These are phyloP conservation scores for Astrothelium macrocarpum DNA, from an alignment of 495 filamentous ascomycete genomes.

Conservation along the genomic window DNA sequence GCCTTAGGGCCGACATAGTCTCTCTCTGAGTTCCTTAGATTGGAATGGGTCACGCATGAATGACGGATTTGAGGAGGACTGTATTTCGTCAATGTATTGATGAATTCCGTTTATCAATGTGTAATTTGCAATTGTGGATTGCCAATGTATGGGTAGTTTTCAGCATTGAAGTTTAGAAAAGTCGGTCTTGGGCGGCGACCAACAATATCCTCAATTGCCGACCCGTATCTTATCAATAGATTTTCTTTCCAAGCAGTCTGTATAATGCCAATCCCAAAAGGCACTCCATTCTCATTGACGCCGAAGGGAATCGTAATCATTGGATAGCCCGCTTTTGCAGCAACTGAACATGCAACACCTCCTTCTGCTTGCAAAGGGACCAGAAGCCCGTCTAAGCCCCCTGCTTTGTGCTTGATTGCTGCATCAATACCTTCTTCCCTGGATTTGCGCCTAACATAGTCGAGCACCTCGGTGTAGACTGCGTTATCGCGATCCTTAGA, in stretches of 20 bases:
- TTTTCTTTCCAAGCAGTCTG: conserved; percentile 23
- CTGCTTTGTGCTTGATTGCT: background rate
- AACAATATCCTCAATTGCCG: conserved; percentile 21
- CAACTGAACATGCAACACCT: conserved; percentile 20
- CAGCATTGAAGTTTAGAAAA: background rate
- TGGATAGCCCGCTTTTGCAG: conserved; percentile 27
- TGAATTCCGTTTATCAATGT: background rate
- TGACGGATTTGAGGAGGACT: no score
- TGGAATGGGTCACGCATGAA: background rate
- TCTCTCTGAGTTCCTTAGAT: background rate
- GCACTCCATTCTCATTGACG: conserved; percentile 15
- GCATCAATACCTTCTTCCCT: conserved; percentile 4
- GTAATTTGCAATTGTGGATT: background rate
- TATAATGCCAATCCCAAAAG: conserved; percentile 22
- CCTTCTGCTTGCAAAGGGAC: conserved; percentile 19
- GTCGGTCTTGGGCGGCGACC: background rate
- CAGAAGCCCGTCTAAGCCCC: conserved; percentile 1
- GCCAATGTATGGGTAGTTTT: background rate
- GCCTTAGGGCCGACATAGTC: background rate
- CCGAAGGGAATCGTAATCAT: conserved; percentile 24
- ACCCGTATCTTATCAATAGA: conserved; percentile 22
- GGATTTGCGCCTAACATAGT: background rate
- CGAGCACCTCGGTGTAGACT: background rate
- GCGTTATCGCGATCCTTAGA: background rate
- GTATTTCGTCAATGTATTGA: background rate